Evolutionary conservation across 139 green algal species (phyloP), one percentile per base, ranked within the genome.

Genomic region (Chlorella vulgaris): DNA sequence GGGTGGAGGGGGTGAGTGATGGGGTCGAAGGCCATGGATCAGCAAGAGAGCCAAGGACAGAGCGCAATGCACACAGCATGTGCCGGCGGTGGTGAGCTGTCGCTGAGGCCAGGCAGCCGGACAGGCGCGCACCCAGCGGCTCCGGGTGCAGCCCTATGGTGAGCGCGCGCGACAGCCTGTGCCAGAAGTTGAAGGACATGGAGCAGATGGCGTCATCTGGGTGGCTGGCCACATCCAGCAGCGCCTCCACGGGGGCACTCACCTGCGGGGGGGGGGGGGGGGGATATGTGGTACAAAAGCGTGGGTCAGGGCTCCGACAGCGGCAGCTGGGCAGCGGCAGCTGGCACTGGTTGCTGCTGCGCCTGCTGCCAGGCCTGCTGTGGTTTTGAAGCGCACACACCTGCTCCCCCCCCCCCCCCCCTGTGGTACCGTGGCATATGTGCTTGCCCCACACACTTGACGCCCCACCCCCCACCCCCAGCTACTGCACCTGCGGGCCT

Each of bases 161-260:
- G 36, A 94, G 78, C 28, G 76, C 78, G 19, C 77, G 76, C 1
- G 86, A 76, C 19, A 97, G 86, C 77, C 89, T 86, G 84, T 96
- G 91, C 95, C 95, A 98, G 87, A 98, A 98, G 86, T 93, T 94
- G 87, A 98, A 98, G 51, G 85, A 92, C 74, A 96, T 96, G 78
- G 86, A 81, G 78, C 79, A 88, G 55, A 98, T 94, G 47, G 62
- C 62, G 53, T 92, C 85, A 58, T 98, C 92, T 1, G 94, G 93
- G 80, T 97, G 89, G 0, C 84, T 80, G 1, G 89, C 91, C 40
- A 98, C 95, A 24, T 98, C 93, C 61, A 97, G 82, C 79, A 98
- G 77, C 4, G 94, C 94, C 82, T 98, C 91, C 60, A 96, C 92
- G 15, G 95, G 91, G 19, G 86, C 53, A 71, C 89, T 69, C 22